Evolutionary conservation across 2,329 filamentous ascomycete genomes (phyloP), one percentile per base, ranked within the genome.

Genomic region (Phyllosticta capitalensis): DNA sequence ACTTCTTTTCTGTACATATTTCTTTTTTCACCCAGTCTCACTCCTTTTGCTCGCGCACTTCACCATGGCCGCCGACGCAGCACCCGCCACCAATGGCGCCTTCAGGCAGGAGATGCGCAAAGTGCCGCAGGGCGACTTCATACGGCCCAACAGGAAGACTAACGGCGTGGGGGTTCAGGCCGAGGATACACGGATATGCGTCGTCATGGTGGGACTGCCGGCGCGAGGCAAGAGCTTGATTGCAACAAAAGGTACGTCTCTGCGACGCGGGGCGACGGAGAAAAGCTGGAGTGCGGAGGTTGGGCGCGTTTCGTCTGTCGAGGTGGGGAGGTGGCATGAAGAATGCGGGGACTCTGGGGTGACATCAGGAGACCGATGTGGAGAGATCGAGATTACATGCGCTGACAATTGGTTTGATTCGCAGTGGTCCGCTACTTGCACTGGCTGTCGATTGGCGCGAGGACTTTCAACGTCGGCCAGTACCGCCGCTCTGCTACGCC

Each of bases 131-230:
- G 76, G 75, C 65, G 75, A 78, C 55, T 74, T 77, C 61, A 71
- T 77, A 64, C 69, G 69, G 62, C 76, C 76, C 59, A 69, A 68
- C 64, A 71, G 69, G 67, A 76, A 70, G 67, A 76, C 77, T 77
- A 80, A 79, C 73, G 85, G 87, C 65, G 77, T 83, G 67, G 88
- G 87, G 69, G 82, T 92, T 65, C 88, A 95, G 89, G 89, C 89
- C 68, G 92, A 97, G 79, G 91, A 96, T 75, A 92, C 90, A 62
- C 90, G 89, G 74, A 95, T 99, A 78, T 97, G 92, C 75, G 92
- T 99, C 64, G 91, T 99, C 68, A 97, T 99, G 94, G 94, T 99
- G 62, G 94, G 94, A 65, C 81, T 99, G 71, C 94, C 94, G 59
- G 94, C 94, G 63, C 83, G 94, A 67, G 94, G 94, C 70, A 99